Evolutionary conservation across 2,329 filamentous ascomycete genomes (phyloP), one percentile per base, ranked within the genome.

Genomic region (Leptographium wingfieldii): DNA sequence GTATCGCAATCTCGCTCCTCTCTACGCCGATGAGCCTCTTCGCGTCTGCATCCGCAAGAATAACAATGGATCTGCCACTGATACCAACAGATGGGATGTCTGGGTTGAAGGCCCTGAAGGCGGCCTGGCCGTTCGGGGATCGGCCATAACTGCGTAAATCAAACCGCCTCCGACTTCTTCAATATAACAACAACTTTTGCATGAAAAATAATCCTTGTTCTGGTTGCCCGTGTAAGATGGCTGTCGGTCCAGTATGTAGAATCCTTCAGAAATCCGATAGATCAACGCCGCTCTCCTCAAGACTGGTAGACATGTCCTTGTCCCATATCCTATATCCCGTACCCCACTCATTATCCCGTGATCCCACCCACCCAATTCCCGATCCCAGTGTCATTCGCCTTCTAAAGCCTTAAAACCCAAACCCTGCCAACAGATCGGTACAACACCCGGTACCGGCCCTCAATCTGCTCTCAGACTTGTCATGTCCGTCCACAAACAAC

Each of bases 1-100:
- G 58, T 97, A 97, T 71, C 82, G 84, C 56, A 96, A 96, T 69
- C 71, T 95, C 31, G 83, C 86, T 11, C 92, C 92, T 16, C 74
- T 97, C 25, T 95, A 90, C 70, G 88, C 84, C 35, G 77, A 81
- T 52, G 87, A 94, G 70, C 71, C 80, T 57, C 76, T 95, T 72
- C 82, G 72, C 35, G 77, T 96, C 4, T 92, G 89, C 67, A 79
- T 86, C 16, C 79, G 80, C 63, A 76, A 71, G 60, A 74, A 60
- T 67, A 74, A 10, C 33, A 11, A 35, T 11, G 62, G 65, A 73
- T 61, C 76, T 70, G 72, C 72, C 33, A 69, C 59, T 71, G 74
- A 67, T 73, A 68, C 16, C 71, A 68, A 9, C 71, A 68, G 7
- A 49, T 86, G 79, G 77, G 80, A 84, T 64, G 76, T 87, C 10